Evolutionary conservation across 2,329 filamentous ascomycete genomes (phyloP).

Genomic region (Domatiomyces globalis): DNA sequence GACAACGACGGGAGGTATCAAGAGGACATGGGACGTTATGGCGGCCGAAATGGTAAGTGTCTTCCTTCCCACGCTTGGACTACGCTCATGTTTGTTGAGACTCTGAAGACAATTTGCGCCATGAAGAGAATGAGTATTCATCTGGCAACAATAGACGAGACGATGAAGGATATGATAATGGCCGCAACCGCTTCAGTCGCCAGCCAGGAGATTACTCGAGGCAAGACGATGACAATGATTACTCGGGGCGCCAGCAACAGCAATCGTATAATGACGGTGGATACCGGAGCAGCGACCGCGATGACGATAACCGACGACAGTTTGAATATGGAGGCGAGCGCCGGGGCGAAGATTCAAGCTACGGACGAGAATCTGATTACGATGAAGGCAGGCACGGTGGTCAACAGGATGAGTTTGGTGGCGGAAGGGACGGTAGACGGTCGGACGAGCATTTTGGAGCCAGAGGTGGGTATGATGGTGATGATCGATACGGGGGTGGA

Average conservation of each 20-base stretch:
- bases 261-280: conserved; percentile 1
- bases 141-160: conserved; percentile 3
- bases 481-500: conserved; percentile 2
- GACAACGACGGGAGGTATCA: conserved; percentile 3
- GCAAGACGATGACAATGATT: conserved; percentile 1
- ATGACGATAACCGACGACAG: conserved; percentile 3
- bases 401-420: conserved; percentile 2
- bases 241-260: conserved; percentile 3
- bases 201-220: conserved; percentile 3
- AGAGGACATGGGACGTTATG: conserved; percentile 1
- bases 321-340: conserved; percentile 4
- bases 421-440: neutral
- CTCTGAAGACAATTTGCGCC: conserved; percentile 5
- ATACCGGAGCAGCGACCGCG: conserved; percentile 1
- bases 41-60: conserved; percentile 3
- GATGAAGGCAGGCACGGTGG: conserved; percentile 4
- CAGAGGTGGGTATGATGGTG: neutral
- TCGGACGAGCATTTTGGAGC: conserved; percentile 2
- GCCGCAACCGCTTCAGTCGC: neutral
- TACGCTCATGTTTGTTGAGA: conserved; percentile 2
- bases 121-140: conserved; percentile 2
- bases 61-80: conserved; percentile 2
- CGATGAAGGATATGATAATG: conserved; percentile 3
- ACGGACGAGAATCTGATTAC: conserved; percentile 12
- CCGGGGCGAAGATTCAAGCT: conserved; percentile 11